These are phyloP conservation scores for Achaetomiella virescens DNA, from an alignment of 495 filamentous ascomycete genomes.

Conservation along the genomic window DNA sequence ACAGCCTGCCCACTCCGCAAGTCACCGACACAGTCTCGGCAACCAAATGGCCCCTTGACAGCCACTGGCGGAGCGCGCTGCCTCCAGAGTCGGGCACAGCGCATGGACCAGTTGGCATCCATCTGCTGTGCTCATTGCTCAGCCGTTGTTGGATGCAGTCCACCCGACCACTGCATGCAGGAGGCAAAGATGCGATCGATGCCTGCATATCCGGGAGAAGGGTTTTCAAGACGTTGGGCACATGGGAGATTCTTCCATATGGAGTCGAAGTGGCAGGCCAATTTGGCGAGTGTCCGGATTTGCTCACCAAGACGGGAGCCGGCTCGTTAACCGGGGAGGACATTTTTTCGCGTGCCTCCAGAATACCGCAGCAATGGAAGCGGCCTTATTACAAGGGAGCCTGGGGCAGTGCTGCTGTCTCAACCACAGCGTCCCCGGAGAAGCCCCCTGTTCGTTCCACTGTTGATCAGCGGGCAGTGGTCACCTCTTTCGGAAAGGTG, in stretches of 20 bases:
- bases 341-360: too few species aligned
- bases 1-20: neutral
- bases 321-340: too few species aligned
- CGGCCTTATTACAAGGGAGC: too few species aligned
- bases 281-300: too few species aligned
- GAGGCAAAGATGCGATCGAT: too few species aligned
- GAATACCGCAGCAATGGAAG: too few species aligned
- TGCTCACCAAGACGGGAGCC: too few species aligned
- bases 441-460: conserved; percentile 22
- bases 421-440: conserved; percentile 6
- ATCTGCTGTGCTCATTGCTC: neutral
- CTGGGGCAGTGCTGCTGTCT: conserved; percentile 22
- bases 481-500: conserved; percentile 17
- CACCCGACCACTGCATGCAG: conserved; percentile 1
- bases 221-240: too few species aligned
- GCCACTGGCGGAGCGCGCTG: neutral
- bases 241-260: too few species aligned
- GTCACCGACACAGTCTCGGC: neutral
- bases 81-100: conserved; percentile 1
- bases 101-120: neutral
- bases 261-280: too few species aligned
- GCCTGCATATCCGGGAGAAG: too few species aligned
- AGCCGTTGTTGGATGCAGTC: neutral
- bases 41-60: neutral
- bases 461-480: conserved; percentile 25